Evolutionary conservation across 106 monocot species (phyloP).

Genomic region (Chionographis japonica): DNA sequence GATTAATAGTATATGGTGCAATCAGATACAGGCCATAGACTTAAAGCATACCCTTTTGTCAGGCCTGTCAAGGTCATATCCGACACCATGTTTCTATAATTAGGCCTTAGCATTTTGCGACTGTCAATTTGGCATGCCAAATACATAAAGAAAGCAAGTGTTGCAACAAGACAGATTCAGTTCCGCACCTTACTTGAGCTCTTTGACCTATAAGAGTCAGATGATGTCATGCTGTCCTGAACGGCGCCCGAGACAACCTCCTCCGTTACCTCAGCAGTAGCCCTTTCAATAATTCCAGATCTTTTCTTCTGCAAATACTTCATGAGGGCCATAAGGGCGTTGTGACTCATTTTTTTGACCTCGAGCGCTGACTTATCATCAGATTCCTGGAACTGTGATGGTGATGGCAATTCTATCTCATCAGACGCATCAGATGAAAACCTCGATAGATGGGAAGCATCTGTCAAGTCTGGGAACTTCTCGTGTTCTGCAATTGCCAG

Average conservation of each 20-base stretch:
- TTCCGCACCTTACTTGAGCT: constrained; percentile 50
- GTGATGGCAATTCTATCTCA: constrained; percentile 52
- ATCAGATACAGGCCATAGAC: no score
- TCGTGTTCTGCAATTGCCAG: constrained; percentile 32
- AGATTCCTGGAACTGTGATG: constrained; percentile 43
- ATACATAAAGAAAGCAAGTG: background rate
- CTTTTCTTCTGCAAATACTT: constrained; percentile 95
- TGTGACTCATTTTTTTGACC: constrained; percentile 72
- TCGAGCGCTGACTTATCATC: constrained; percentile 69
- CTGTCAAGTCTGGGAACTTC: constrained; percentile 35
- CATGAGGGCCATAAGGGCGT: constrained; percentile 72
- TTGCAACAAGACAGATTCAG: background rate
- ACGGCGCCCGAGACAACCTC: constrained; percentile 90
- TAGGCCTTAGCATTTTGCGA: no score
- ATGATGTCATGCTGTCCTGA: constrained; percentile 37
- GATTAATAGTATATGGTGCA: no score
- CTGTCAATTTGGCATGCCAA: background rate
- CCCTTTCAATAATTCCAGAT: constrained; percentile 76
- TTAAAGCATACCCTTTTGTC: no score
- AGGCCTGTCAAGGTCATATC: no score
- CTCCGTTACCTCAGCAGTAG: constrained; percentile 89
- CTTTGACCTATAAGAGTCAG: constrained; percentile 56
- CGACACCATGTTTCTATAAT: no score
- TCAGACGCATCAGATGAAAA: constrained; percentile 81
- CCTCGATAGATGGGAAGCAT: constrained; percentile 44